A percentile compares a stretch with the other conserved stretches of the same genome.
These are phyloP conservation scores for Boletus vinaceobasis DNA, from an alignment of 768 basidiomycete genomes.

Conservation along the genomic window DNA sequence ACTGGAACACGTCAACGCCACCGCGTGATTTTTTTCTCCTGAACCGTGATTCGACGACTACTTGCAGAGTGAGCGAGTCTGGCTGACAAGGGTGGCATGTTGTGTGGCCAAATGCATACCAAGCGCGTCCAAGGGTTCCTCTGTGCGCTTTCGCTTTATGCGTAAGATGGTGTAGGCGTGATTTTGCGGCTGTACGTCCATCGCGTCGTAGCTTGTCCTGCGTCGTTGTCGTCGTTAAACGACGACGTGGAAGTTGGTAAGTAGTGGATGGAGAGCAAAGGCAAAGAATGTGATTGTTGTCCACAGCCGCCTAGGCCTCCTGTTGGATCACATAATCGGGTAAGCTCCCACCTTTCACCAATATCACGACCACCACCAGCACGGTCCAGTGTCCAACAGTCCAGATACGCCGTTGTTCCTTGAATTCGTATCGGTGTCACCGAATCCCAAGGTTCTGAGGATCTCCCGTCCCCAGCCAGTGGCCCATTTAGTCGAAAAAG, in stretches of 20 bases:
- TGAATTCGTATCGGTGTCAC: neutral
- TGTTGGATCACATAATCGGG: conserved; percentile 12
- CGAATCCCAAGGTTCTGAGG: neutral
- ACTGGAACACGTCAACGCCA: conserved; percentile 65
- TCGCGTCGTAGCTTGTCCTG: conserved; percentile 5
- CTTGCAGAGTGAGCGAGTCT: conserved; percentile 12
- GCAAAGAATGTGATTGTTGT: neutral
- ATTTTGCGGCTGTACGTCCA: conserved; percentile 22
- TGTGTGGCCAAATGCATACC: conserved; percentile 42
- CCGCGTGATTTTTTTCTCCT: conserved; percentile 61
- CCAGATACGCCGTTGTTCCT: neutral
- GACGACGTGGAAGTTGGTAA: neutral
- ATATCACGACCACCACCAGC: neutral
- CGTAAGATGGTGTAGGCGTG: conserved; percentile 69
- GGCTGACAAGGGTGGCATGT: conserved; percentile 9
- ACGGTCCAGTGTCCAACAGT: neutral
- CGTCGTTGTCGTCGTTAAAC: neutral
- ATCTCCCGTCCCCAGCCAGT: neutral
- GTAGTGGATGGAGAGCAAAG: conserved; percentile 1
- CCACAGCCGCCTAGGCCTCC: neutral
- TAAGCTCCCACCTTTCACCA: neutral
- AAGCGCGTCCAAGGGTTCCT: conserved; percentile 79
- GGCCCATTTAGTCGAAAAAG: neutral
- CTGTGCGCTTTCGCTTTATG: conserved; percentile 79
- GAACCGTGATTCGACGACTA: conserved; percentile 62